These are phyloP conservation scores for Ceratobasidium sp. DNA, from an alignment of 1,284 basidiomycete species.

Conservation along the genomic window DNA sequence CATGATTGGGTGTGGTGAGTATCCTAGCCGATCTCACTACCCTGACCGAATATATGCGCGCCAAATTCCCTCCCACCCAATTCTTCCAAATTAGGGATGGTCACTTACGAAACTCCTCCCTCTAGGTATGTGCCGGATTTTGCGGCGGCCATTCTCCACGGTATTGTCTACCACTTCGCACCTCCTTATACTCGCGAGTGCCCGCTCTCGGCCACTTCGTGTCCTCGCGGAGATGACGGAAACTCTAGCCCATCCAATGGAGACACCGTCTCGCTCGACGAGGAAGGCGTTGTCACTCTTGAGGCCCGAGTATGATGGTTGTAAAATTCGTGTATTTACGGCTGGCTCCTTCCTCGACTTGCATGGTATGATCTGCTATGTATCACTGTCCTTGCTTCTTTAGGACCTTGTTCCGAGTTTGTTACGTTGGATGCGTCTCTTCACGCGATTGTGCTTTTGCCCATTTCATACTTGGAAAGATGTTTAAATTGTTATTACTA, in stretches of 20 bases:
- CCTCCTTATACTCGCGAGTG: conserved; percentile 42
- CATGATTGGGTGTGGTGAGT: conserved; percentile 44
- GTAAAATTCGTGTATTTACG: neutral
- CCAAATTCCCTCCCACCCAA: neutral
- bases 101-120: neutral
- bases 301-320: conserved; percentile 35
- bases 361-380: neutral
- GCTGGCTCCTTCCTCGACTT: neutral
- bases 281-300: conserved; percentile 34
- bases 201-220: conserved; percentile 33
- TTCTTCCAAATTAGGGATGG: neutral
- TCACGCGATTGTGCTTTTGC: conserved; percentile 18
- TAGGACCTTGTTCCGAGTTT: conserved; percentile 5
- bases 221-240: conserved; percentile 4
- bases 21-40: neutral
- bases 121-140: conserved; percentile 42
- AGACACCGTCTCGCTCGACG: conserved; percentile 33
- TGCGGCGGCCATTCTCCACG: conserved; percentile 39
- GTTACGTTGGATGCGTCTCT: neutral
- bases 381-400: conserved; percentile 2
- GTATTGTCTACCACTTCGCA: conserved; percentile 38
- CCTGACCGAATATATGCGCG: neutral
- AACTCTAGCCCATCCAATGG: neutral
- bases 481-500: neutral
- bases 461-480: neutral